Base-by-base conservation (phyloP, 345 rosid species). In the Raphanus raphanistrum region DNA sequence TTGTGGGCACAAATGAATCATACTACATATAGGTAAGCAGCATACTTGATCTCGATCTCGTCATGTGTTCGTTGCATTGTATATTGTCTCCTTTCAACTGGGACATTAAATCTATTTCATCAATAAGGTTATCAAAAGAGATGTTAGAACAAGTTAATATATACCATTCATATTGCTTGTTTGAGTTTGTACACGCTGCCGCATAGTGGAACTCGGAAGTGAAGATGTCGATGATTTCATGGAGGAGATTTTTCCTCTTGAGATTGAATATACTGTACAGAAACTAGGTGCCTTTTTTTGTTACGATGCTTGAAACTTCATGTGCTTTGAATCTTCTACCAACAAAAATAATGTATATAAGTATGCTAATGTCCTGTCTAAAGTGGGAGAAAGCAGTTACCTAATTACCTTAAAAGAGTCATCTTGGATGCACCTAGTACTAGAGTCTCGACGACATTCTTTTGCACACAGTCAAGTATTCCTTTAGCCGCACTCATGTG, bases 241-340 rank as follows among this genome's bases (percentile, higher is more conserved):
- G 1, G 92, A 82, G 0, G 91, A 82, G 31, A 92, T 78, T 77
- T 85, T 90, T 59, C 90, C 91, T 87, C 86, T 92, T 26, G 80
- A 61, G 33, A 94, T 94, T 63, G 83, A 74, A 77, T 94, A 94
- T 0, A 92, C 88, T 0, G 90, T 84, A 68, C 98, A 94, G 75
- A 82, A 92, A 12, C 81, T 91, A 3, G 96, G 92, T 25, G 87
- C 91, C 62, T 33, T 83, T 78, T 78, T 87, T 92, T 13, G 86
- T 73, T 17, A 94, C 90, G 2, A 69, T 83, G 43, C 79, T 81
- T 5, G 98, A 82, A 28, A 90, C 76, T 71, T 92, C 98, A 7
- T 78, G 4, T 2, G 79, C 77, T 83, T 81, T 88, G 83, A 94
- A 92, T 84, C 89, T 88, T 82, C 86, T 85, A 84, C 26, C 31